phyloP scores from a whole-genome alignment of 2,329 filamentous ascomycete species.

The Coniella vitis region DNA sequence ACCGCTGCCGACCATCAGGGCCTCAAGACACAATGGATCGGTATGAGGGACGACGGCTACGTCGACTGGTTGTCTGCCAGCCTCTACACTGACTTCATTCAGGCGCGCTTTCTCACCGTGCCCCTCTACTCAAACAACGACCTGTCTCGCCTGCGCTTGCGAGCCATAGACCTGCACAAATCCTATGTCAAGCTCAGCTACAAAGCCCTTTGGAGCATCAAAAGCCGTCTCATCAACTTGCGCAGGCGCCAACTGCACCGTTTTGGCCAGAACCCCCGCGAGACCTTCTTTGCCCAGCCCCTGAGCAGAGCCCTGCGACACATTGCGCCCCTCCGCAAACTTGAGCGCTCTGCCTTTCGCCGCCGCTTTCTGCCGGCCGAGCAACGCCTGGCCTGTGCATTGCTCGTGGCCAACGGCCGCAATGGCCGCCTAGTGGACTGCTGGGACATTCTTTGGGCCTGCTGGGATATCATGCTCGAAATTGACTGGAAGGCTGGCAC shows the following conservation, averaged over 20 bases:
- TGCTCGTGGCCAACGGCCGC: conserved; percentile 37
- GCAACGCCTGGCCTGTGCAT: conserved; percentile 33
- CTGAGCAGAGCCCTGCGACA: conserved; percentile 24
- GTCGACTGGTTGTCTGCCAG: conserved; percentile 21
- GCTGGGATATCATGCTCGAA: conserved; percentile 23
- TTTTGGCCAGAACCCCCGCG: conserved; percentile 26
- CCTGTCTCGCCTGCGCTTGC: conserved; percentile 31
- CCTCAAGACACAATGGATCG: conserved; percentile 25
- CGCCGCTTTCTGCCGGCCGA: conserved; percentile 15
- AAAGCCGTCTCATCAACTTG: conserved; percentile 18
- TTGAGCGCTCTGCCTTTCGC: neutral
- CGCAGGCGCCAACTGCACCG: conserved; percentile 15
- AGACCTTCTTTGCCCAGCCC: conserved; percentile 22
- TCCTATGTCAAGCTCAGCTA: conserved; percentile 7
- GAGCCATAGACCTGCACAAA: conserved; percentile 32
- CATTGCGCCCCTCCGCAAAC: conserved; percentile 17
- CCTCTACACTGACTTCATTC: conserved; percentile 39
- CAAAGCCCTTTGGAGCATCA: conserved; percentile 18
- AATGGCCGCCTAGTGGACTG: conserved; percentile 29
- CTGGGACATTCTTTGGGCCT: conserved; percentile 23
- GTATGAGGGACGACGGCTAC: conserved; percentile 15
- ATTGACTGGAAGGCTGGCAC: conserved; percentile 12
- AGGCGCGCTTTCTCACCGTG: conserved; percentile 40
- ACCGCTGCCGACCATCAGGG: conserved; percentile 32
- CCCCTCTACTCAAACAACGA: conserved; percentile 41